phyloP scores from a whole-genome alignment of 1,284 basidiomycete genomes.

The Acaromyces ingoldii region DNA sequence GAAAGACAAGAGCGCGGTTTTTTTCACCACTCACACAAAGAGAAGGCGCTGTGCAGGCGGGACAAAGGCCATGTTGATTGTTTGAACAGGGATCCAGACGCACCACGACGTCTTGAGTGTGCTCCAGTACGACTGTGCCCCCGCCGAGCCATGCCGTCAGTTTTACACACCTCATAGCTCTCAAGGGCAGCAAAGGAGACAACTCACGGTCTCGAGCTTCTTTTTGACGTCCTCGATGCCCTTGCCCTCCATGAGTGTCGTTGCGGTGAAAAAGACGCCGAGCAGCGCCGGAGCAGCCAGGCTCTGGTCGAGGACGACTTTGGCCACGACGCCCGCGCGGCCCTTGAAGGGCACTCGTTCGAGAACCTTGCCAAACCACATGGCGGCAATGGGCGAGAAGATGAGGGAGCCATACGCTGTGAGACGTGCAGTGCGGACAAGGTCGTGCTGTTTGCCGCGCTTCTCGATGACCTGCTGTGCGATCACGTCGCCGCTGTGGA shows the following conservation, averaged over 20 bases:
- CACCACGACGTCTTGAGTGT: conserved; percentile 37
- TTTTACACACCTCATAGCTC: background rate
- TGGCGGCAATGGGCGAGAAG: conserved; percentile 32
- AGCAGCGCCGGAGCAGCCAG: conserved; percentile 29
- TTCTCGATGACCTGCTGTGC: conserved; percentile 40
- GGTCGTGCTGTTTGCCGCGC: conserved; percentile 20
- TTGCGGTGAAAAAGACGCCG: conserved; percentile 28
- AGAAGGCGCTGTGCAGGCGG: conserved; percentile 23
- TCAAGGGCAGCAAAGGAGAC: background rate
- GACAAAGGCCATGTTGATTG: conserved; percentile 38
- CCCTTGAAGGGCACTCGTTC: conserved; percentile 24
- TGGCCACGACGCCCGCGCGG: conserved; percentile 19
- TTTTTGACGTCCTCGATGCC: conserved; percentile 14
- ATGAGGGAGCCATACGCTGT: conserved; percentile 26
- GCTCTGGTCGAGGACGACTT: conserved; percentile 31
- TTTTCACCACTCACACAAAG: conserved; percentile 21
- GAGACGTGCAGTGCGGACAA: conserved; percentile 23
- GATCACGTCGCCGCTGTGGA: conserved; percentile 25
- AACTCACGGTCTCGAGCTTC: conserved; percentile 21
- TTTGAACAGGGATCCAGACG: conserved; percentile 39
- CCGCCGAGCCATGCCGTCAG: background rate
- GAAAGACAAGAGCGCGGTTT: background rate
- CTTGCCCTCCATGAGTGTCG: conserved; percentile 28
- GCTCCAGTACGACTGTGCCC: conserved; percentile 21
- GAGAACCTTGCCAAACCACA: conserved; percentile 34